These are phyloP conservation scores for Saccharata proteae DNA, from an alignment of 2,329 filamentous ascomycete genomes.

Conservation along the genomic window DNA sequence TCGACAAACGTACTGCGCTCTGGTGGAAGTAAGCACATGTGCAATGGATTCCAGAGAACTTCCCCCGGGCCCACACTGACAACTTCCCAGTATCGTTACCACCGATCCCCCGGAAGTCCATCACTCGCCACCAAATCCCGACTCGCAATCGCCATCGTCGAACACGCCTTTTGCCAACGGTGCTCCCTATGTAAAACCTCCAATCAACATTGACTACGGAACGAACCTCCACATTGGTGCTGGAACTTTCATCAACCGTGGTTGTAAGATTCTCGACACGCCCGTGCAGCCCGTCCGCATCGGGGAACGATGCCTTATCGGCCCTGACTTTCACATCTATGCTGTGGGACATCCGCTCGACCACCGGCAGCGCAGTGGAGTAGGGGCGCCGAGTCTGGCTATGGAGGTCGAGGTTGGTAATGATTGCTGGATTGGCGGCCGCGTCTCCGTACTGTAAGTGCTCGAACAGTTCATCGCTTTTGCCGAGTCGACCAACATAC, in stretches of 20 bases:
- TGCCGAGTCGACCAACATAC: no score
- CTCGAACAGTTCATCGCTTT: no score
- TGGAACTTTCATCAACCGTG: slow-evolving; percentile 53
- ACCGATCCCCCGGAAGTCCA: slow-evolving; percentile 1
- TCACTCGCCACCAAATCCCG: slow-evolving; percentile 3
- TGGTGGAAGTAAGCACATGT: slow-evolving; percentile 9
- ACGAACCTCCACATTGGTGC: slow-evolving; percentile 51
- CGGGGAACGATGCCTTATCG: slow-evolving; percentile 40
- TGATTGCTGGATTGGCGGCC: slow-evolving; percentile 35
- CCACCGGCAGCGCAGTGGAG: slow-evolving; percentile 16
- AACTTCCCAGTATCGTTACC: slow-evolving; percentile 5
- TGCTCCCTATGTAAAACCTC: slow-evolving; percentile 31
- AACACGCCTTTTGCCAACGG: slow-evolving; percentile 4
- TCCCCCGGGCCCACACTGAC: background rate
- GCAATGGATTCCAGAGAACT: background rate
- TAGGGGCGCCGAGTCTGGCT: slow-evolving; percentile 15
- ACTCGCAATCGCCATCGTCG: background rate
- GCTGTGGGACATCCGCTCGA: slow-evolving; percentile 43
- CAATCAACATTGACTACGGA: slow-evolving; percentile 52
- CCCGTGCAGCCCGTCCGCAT: slow-evolving; percentile 35
- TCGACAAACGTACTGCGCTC: slow-evolving; percentile 8
- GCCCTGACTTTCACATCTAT: slow-evolving; percentile 41
- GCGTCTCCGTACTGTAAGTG: slow-evolving; percentile 40
- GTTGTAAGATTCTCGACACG: slow-evolving; percentile 40
- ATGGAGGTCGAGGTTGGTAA: slow-evolving; percentile 35